phyloP scores from a whole-genome alignment of 306 rosid genomes.

The Aeschynomene evenia region DNA sequence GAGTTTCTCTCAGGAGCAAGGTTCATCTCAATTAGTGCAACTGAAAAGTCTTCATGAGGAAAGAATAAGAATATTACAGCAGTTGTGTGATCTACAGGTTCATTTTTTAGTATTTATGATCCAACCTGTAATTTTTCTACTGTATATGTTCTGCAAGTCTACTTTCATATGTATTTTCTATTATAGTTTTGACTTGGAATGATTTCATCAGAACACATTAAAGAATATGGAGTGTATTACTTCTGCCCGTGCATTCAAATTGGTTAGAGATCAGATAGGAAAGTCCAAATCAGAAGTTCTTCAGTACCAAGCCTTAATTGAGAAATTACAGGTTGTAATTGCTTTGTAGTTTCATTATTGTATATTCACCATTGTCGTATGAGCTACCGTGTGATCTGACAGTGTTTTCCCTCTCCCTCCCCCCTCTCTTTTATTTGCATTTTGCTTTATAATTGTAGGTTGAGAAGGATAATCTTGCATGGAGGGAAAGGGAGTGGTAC shows the following conservation, averaged over 20 bases:
- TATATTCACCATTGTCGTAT: constrained; percentile 30
- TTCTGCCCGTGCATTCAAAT: constrained; percentile 63
- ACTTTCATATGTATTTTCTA: constrained; percentile 2
- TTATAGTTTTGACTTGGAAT: constrained; percentile 28
- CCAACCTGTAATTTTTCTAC: background rate
- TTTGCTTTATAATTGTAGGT: constrained; percentile 51
- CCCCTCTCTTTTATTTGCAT: background rate
- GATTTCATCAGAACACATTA: constrained; percentile 61
- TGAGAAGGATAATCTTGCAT: constrained; percentile 85
- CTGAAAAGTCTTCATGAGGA: constrained; percentile 77
- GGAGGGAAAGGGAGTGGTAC: constrained; percentile 87
- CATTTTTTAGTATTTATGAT: constrained; percentile 24
- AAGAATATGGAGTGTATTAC: constrained; percentile 72
- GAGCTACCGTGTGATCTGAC: constrained; percentile 30
- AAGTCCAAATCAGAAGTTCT: constrained; percentile 66
- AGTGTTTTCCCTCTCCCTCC: too few species aligned
- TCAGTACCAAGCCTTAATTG: constrained; percentile 63
- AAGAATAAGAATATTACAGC: constrained; percentile 68
- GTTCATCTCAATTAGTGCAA: constrained; percentile 59
- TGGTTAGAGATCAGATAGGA: constrained; percentile 77
- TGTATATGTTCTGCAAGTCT: background rate
- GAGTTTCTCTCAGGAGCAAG: constrained; percentile 60
- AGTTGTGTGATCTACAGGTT: constrained; percentile 78
- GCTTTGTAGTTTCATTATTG: constrained; percentile 78
- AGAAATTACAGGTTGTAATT: constrained; percentile 98